Conservation (phyloP, 352 stramenopile species). For the Globisporangium carolinianum region DNA sequence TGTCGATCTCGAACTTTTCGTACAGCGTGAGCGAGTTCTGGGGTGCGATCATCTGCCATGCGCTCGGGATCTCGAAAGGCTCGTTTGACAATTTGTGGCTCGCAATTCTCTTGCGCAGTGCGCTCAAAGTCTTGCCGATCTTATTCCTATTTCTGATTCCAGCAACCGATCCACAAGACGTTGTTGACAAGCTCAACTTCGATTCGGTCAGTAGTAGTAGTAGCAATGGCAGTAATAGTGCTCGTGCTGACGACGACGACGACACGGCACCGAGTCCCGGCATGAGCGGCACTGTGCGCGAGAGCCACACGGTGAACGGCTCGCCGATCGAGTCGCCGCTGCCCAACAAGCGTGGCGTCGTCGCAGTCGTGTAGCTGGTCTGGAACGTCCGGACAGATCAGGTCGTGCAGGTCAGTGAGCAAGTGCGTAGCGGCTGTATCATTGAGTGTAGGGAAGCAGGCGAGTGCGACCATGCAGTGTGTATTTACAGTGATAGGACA, state of each 20-base stretch:
- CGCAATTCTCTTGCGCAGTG: slow-evolving; percentile 88
- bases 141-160: slow-evolving; percentile 85
- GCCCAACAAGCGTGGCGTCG: slow-evolving; percentile 2
- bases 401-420: no score
- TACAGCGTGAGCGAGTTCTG: slow-evolving; percentile 91
- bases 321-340: slow-evolving; percentile 13
- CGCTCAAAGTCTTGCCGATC: slow-evolving; percentile 89
- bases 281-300: slow-evolving; percentile 28
- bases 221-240: slow-evolving; percentile 11
- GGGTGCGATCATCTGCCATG: slow-evolving; percentile 85
- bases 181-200: slow-evolving; percentile 69
- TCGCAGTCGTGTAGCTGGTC: slow-evolving; percentile 4
- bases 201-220: slow-evolving; percentile 15
- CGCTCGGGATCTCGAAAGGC: slow-evolving; percentile 85
- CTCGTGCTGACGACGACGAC: slow-evolving; percentile 21
- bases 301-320: slow-evolving; percentile 36
- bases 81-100: slow-evolving; percentile 91
- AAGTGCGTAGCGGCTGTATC: no score
- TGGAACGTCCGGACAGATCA: no score
- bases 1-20: slow-evolving; percentile 96
- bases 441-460: no score
- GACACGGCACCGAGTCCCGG: slow-evolving; percentile 13
- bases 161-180: slow-evolving; percentile 60
- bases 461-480: no score
- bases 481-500: no score